A percentile compares a stretch with the other conserved stretches of the same genome.
phyloP scores from a whole-genome alignment of 768 basidiomycete genomes.

The Tulasnella sp. region DNA sequence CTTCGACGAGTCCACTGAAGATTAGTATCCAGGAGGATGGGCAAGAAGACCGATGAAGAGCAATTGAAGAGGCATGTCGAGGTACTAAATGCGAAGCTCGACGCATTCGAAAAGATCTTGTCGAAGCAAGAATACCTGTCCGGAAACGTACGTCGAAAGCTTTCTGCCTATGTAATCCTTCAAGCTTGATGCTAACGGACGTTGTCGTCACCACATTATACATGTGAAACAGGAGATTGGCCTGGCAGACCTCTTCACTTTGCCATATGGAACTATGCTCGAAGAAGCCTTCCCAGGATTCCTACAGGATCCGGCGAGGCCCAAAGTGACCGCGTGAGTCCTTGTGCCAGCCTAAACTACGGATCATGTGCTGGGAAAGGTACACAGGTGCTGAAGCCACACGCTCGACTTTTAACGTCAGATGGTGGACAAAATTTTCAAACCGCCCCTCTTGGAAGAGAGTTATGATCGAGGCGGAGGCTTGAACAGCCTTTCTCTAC shows the following conservation, averaged over 20 bases:
- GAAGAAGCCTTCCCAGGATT: background rate
- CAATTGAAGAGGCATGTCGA: constrained; percentile 15
- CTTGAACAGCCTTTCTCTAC: too few relatives aligned
- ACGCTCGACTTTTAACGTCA: background rate
- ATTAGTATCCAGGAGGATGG: too few relatives aligned
- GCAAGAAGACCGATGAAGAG: background rate
- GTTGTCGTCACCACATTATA: background rate
- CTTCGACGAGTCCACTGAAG: too few relatives aligned
- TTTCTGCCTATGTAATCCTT: background rate
- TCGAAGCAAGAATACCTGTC: constrained; percentile 42
- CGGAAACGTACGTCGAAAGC: constrained; percentile 29
- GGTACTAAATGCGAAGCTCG: constrained; percentile 34
- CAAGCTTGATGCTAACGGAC: background rate
- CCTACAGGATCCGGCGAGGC: constrained; percentile 3
- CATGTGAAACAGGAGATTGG: background rate
- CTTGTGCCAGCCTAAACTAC: background rate
- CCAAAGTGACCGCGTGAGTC: constrained; percentile 11
- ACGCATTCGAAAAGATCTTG: constrained; percentile 46
- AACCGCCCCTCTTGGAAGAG: constrained; percentile 9
- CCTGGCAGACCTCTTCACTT: constrained; percentile 14
- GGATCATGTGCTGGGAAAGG: background rate
- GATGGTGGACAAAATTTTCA: constrained; percentile 12
- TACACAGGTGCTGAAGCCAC: background rate
- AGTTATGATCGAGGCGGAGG: background rate
- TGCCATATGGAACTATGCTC: constrained; percentile 1